Base-by-base conservation (phyloP, 805 yeast species). In the Barnettozyma salicaria region DNA sequence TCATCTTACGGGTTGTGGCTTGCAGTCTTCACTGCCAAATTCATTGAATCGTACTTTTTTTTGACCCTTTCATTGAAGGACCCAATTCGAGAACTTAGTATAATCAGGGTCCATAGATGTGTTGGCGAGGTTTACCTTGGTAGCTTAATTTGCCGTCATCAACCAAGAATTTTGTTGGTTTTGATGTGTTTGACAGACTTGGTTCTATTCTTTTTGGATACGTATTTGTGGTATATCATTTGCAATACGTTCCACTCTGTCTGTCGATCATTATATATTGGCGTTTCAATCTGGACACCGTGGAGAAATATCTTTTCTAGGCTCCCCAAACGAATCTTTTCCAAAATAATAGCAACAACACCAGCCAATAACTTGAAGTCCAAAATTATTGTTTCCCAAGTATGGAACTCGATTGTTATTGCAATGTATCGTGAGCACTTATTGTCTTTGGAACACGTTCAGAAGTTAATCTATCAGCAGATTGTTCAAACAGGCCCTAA, bases 371-470 rank as follows among this genome's bases (percentile, higher is more conserved):
- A 88, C 67, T 87, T 89, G 68, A 89, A 90, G 66, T 97, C 97
- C 45, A 92, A 92, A 75, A 95, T 89, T 42, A 73, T 92, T 60
- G 90, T 94, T 52, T 87, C 97, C 21, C 98, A 92, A 68, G 87
- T 92, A 49, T 92, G 98, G 99, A 92, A 92, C 61, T 97, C 97
- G 31, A 82, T 92, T 61, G 90, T 92, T 45, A 89, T 92, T 54
- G 86, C 97, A 37, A 94, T 92, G 98, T 94, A 92, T 76, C 86
- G 99, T 69, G 99, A 94, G 65, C 99, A 92, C 64, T 70, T 92
- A 61, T 69, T 92, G 51, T 96, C 98, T 13, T 85, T 94, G 60
- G 98, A 92, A 61, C 98, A 94, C 61, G 97, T 92, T 45, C 97
- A 92, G 67, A 87, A 84, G 67, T 75, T 92, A 60, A 74, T 92